These are phyloP conservation scores for Plectosphaerella plurivora DNA, from an alignment of 2,329 filamentous ascomycete genomes.

Conservation along the genomic window DNA sequence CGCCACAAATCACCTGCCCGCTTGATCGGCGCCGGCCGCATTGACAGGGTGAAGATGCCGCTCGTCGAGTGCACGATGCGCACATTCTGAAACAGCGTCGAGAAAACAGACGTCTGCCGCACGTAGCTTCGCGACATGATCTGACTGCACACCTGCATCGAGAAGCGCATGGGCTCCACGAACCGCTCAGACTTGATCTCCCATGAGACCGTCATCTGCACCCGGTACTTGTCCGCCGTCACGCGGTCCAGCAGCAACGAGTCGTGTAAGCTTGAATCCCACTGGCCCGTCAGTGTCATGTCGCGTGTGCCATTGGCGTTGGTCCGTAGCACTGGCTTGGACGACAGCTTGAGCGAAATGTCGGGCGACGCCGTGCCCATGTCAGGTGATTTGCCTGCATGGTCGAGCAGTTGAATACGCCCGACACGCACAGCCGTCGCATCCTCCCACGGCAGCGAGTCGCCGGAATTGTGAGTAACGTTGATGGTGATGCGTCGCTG, in stretches of 20 bases:
- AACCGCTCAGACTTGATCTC: conserved; percentile 79
- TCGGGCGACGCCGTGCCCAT: conserved; percentile 68
- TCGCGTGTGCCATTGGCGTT: conserved; percentile 89
- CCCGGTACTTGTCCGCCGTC: conserved; percentile 86
- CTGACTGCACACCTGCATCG: conserved; percentile 74
- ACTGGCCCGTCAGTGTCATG: conserved; percentile 84
- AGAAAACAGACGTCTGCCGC: conserved; percentile 81
- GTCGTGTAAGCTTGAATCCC: conserved; percentile 91
- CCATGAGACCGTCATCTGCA: conserved; percentile 85
- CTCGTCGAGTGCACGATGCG: conserved; percentile 84
- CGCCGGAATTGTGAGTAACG: conserved; percentile 86
- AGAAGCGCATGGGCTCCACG: conserved; percentile 84
- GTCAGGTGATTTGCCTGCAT: conserved; percentile 78
- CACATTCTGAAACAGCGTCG: conserved; percentile 78
- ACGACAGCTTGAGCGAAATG: conserved; percentile 71
- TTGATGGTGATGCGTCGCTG: conserved; percentile 85
- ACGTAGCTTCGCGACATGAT: conserved; percentile 81
- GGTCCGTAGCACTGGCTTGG: conserved; percentile 73
- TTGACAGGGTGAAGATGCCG: conserved; percentile 78
- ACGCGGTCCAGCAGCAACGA: conserved; percentile 91
- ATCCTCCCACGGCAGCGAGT: conserved; percentile 83
- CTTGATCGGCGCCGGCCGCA: conserved; percentile 87
- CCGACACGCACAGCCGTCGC: conserved; percentile 74
- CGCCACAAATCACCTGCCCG: conserved; percentile 91
- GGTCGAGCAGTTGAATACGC: conserved; percentile 77